Conservation (phyloP, 2,329 filamentous ascomycete genomes). For the Magnaporthales sp. region DNA sequence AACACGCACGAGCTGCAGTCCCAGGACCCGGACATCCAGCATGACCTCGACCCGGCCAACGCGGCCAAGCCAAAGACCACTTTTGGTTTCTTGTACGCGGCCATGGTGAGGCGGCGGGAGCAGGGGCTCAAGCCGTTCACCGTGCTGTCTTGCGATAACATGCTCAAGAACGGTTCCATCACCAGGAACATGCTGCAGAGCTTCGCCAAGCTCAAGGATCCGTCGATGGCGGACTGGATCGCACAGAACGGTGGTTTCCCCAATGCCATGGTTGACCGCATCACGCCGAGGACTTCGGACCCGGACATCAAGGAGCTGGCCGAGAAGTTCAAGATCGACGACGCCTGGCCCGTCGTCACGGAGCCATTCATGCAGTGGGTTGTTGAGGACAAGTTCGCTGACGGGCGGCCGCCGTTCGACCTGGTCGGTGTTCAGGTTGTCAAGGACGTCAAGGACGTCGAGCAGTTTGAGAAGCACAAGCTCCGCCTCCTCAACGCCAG, state of each 20-base stretch:
- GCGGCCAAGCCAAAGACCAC: conserved; percentile 34
- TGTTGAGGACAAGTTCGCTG: conserved; percentile 41
- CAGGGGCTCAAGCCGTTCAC: conserved; percentile 42
- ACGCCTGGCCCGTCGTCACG: conserved; percentile 44
- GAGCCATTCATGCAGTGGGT: conserved; percentile 50
- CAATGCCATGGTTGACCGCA: conserved; percentile 47
- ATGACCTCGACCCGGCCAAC: conserved; percentile 38
- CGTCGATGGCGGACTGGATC: conserved; percentile 40
- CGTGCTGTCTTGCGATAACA: conserved; percentile 47
- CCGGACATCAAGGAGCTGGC: conserved; percentile 35
- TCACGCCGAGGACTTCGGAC: conserved; percentile 39
- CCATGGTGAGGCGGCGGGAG: conserved; percentile 33
- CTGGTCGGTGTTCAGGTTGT: conserved; percentile 45
- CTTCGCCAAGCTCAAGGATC: conserved; percentile 37
- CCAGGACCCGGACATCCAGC: conserved; percentile 39
- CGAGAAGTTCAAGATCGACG: conserved; percentile 35
- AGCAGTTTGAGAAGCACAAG: conserved; percentile 48
- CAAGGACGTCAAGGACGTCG: conserved; percentile 39
- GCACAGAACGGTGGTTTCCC: conserved; percentile 37
- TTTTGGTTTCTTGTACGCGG: conserved; percentile 44
- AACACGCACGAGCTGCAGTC: conserved; percentile 43
- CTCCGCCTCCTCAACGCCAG: conserved; percentile 44
- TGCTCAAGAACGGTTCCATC: conserved; percentile 48
- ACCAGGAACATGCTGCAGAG: conserved; percentile 41
- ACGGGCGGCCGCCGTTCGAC: conserved; percentile 42